Base-by-base conservation (phyloP, 2,329 filamentous ascomycete genomes). In the Aspergillus sp. region DNA sequence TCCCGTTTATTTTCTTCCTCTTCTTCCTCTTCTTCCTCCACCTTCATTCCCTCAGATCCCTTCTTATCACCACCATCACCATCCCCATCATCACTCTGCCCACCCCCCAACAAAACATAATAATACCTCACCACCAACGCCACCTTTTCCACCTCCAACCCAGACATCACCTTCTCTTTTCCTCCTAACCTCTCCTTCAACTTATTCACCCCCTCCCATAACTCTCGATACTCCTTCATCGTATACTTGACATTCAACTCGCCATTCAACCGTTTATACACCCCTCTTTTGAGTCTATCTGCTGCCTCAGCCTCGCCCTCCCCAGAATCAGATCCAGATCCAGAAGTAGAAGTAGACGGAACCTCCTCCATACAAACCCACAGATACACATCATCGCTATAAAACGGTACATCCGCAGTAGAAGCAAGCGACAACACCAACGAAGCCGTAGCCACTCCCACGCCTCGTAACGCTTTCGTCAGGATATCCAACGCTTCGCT, bases 361-460 rank as follows among this genome's bases (percentile, higher is more conserved):
- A 72, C 8, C 12, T 62, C 61, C 19, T 63, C 58, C 39, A 69
- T 17, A 70, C 72, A 71, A 2, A 80, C 63, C 78, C 79, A 81
- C 9, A 72, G 64, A 55, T 70, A 80, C 21, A 75, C 59, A 63
- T 80, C 78, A 47, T 81, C 79, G 41, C 77, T 78, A 61, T 77
- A 80, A 49, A 80, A 81, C 0, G 78, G 78, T 1, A 75, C 60
- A 21, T 61, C 60, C 0, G n/a, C 9, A 9, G 51, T 60, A 0
- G 71, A 68, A 3, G 64, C 72, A 8, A 77, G 67, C 6, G 74
- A 77, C 2, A 80, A 68, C 19, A 81, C 69, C 19, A 81, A 65
- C 1, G 78, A 79, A 2, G 76, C 77, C 1, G 78, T 80, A 6
- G 79, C 79, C 0, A 74, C 72, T 0, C 79, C 79, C 2, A 80